Conservation (phyloP, 2,329 filamentous ascomycete species). For the Aspergillus transmontanensis region DNA sequence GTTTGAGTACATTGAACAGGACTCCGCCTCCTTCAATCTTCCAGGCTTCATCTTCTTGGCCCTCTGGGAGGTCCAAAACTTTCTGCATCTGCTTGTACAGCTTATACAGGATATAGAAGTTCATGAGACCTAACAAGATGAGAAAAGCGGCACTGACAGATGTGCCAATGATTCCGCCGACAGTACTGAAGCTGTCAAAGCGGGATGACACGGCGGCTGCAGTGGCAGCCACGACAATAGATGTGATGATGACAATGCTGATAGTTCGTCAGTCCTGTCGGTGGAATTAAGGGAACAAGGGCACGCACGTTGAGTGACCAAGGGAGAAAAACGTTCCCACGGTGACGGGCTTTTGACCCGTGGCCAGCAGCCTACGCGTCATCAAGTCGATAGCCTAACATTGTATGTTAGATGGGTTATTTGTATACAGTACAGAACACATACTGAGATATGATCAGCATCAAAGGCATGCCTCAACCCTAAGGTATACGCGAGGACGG, state of each 20-base stretch:
- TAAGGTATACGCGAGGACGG: slow-evolving; percentile 82
- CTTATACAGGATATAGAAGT: slow-evolving; percentile 81
- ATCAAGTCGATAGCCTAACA: slow-evolving; percentile 84
- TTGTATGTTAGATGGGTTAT: background rate
- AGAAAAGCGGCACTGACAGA: slow-evolving; percentile 82
- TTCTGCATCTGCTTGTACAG: slow-evolving; percentile 69
- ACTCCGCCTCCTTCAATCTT: slow-evolving; percentile 77
- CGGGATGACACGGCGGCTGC: slow-evolving; percentile 77
- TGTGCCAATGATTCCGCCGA: slow-evolving; percentile 89
- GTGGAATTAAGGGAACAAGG: background rate
- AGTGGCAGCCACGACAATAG: slow-evolving; percentile 87
- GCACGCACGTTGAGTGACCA: slow-evolving; percentile 74
- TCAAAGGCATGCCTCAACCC: slow-evolving; percentile 94
- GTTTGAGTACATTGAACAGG: slow-evolving; percentile 70
- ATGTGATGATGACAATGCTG: slow-evolving; percentile 82
- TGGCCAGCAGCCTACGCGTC: slow-evolving; percentile 84
- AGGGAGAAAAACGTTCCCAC: slow-evolving; percentile 95
- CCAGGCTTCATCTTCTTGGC: slow-evolving; percentile 57
- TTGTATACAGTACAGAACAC: background rate
- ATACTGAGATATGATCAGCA: slow-evolving; percentile 80
- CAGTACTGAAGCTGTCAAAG: slow-evolving; percentile 76
- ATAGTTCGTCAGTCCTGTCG: slow-evolving; percentile 1
- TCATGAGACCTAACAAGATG: slow-evolving; percentile 78
- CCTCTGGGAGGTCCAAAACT: slow-evolving; percentile 56
- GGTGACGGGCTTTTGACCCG: slow-evolving; percentile 82